phyloP scores from a whole-genome alignment of 164 flowering plant species.

The Annona squamosa region DNA sequence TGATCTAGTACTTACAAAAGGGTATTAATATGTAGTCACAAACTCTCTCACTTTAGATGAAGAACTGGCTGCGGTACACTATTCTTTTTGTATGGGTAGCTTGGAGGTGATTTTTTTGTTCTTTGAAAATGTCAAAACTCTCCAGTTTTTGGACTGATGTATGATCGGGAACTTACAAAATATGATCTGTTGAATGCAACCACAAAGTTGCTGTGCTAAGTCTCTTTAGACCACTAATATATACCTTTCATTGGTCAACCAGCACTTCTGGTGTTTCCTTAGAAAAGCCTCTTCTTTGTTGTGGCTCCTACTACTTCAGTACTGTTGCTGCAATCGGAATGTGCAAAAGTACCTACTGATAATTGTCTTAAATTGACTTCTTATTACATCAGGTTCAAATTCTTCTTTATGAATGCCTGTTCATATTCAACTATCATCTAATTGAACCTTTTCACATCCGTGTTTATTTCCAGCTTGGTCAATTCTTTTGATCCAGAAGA shows the following conservation, averaged over 20 bases:
- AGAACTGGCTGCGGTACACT: background rate
- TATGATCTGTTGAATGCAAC: too few species aligned
- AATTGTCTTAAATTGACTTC: background rate
- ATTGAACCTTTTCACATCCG: background rate
- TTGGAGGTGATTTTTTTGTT: background rate
- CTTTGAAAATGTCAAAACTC: background rate
- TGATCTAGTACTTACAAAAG: too few species aligned
- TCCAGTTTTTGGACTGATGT: background rate
- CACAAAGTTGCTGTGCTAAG: too few species aligned
- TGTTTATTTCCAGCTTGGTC: background rate
- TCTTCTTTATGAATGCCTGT: too few species aligned
- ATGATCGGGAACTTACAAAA: background rate
- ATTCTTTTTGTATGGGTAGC: background rate
- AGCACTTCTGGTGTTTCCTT: background rate
- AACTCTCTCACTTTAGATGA: background rate
- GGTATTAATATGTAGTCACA: background rate
- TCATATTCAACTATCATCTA: too few species aligned
- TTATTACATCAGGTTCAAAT: too few species aligned
- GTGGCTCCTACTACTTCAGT: background rate
- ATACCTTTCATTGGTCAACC: too few species aligned
- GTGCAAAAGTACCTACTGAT: background rate
- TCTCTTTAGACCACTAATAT: too few species aligned
- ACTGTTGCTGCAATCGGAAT: background rate
- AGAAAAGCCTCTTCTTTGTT: background rate
- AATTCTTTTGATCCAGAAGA: too few species aligned